Evolutionary conservation across 2,329 filamentous ascomycete genomes (phyloP).

Genomic region (Plenodomus biglobosus): DNA sequence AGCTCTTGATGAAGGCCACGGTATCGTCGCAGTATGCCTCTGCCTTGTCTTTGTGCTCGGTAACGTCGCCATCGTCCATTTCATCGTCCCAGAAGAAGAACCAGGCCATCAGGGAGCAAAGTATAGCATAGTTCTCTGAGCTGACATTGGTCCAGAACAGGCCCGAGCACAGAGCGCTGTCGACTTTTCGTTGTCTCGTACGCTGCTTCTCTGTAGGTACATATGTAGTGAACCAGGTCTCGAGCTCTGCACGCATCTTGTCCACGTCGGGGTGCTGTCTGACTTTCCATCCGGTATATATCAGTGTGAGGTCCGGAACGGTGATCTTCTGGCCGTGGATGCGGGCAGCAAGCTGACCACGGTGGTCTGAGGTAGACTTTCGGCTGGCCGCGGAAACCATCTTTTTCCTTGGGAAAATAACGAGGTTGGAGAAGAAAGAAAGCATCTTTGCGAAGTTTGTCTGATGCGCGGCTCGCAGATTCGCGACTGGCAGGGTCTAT

Average conservation of each 20-base stretch:
- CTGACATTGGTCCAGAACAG: background rate
- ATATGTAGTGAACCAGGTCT: constrained; percentile 5
- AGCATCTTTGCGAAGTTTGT: too few relatives aligned
- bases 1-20: background rate
- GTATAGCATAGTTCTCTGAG: background rate
- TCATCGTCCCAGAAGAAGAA: background rate
- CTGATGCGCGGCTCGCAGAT: too few relatives aligned
- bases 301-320: constrained; percentile 6
- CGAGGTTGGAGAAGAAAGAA: too few relatives aligned
- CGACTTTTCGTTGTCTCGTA: background rate
- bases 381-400: too few relatives aligned
- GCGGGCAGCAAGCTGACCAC: constrained; percentile 2
- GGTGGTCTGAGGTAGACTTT: background rate
- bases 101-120: background rate
- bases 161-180: background rate
- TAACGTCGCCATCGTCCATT: background rate
- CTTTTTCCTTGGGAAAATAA: too few relatives aligned
- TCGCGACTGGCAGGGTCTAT: too few relatives aligned
- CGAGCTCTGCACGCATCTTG: constrained; percentile 3
- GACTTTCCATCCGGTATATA: constrained; percentile 7
- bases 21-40: background rate
- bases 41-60: background rate
- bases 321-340: constrained; percentile 7
- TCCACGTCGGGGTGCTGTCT: constrained; percentile 4
- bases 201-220: constrained; percentile 6